Evolutionary conservation across 1,284 basidiomycete genomes (phyloP).

Genomic region (Puccinia coronata): DNA sequence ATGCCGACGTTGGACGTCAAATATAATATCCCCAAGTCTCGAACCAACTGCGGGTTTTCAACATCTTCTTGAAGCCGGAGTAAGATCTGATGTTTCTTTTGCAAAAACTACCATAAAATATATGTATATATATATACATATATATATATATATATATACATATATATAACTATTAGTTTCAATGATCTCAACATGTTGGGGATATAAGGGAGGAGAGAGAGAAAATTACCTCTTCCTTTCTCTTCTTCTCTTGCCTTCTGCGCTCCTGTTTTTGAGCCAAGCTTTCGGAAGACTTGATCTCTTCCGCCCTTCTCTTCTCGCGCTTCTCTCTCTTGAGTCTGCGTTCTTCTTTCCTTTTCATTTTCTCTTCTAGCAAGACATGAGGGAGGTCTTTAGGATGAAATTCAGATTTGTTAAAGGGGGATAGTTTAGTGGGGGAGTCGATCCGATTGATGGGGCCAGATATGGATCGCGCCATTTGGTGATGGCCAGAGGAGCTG

Average conservation of each 20-base stretch:
- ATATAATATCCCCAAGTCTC: constrained; percentile 39
- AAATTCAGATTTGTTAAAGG: background rate
- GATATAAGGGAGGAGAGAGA: background rate
- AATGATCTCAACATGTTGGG: background rate
- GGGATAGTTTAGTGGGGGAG: constrained; percentile 19
- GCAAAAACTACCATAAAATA: constrained; percentile 28
- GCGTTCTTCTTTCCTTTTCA: constrained; percentile 35
- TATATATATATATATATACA: no score
- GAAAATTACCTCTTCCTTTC: constrained; percentile 41
- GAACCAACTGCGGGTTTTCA: constrained; percentile 21
- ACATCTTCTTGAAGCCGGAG: constrained; percentile 25
- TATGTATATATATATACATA: no score
- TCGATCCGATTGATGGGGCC: constrained; percentile 27
- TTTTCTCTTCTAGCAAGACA: constrained; percentile 34
- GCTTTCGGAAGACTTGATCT: constrained; percentile 10
- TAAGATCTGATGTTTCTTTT: constrained; percentile 37
- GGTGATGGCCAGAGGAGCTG: background rate
- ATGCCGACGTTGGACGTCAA: constrained; percentile 28
- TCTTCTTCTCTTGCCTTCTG: constrained; percentile 41
- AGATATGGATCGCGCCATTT: constrained; percentile 16
- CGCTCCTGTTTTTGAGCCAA: constrained; percentile 42
- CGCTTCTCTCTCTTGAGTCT: constrained; percentile 33
- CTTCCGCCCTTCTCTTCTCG: constrained; percentile 32
- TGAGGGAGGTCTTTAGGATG: constrained; percentile 16
- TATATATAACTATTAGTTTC: no score